phyloP scores from a whole-genome alignment of 371 early-diverging fungal genomes.

The Circinella minor region DNA sequence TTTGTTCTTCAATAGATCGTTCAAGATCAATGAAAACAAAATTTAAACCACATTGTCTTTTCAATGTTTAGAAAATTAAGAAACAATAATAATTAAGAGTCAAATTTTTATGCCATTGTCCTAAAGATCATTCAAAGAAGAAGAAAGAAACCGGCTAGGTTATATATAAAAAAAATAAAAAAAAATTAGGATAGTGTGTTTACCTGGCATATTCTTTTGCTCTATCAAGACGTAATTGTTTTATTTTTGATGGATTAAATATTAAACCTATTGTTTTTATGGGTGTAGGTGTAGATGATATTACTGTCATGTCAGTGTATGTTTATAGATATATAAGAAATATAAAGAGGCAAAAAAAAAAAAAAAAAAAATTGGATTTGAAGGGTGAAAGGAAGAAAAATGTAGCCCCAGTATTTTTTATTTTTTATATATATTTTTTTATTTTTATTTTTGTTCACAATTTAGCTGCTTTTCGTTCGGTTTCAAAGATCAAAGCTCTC shows the following conservation, averaged over 20 bases:
- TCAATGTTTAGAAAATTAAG: background rate
- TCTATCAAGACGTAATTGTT: background rate
- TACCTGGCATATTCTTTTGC: background rate
- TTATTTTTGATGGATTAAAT: conserved; percentile 1
- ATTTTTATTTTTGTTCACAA: conserved; percentile 8
- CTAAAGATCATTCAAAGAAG: too few relatives aligned
- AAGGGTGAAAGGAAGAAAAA: background rate
- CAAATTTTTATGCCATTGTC: too few relatives aligned
- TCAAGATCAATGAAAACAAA: conserved; percentile 47
- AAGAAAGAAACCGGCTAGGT: too few relatives aligned
- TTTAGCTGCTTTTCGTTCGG: conserved; percentile 61
- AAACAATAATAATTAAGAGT: background rate
- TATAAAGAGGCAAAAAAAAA: background rate
- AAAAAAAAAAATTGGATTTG: background rate
- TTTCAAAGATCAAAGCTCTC: conserved; percentile 86
- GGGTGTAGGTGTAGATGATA: background rate
- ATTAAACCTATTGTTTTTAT: conserved; percentile 4
- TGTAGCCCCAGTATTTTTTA: too few relatives aligned
- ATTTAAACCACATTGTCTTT: conserved; percentile 37
- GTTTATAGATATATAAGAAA: too few relatives aligned
- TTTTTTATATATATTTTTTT: too few relatives aligned
- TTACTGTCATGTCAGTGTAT: background rate
- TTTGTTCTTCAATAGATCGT: conserved; percentile 38
- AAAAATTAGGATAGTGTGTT: background rate
- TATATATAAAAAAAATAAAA: too few relatives aligned